Base-by-base conservation (phyloP, 805 yeast genomes). In the Barnettozyma pratensis region DNA sequence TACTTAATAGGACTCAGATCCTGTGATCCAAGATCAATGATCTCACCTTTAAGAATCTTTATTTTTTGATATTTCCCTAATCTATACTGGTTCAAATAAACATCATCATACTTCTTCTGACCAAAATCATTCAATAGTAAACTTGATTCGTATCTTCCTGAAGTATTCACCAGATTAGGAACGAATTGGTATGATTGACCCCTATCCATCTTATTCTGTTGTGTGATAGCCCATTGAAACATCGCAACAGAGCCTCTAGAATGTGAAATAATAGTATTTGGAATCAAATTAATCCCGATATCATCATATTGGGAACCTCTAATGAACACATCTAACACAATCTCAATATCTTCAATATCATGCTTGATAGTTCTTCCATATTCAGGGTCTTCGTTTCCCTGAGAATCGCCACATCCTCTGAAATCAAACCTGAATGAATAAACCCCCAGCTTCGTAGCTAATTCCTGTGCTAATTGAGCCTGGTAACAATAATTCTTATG, bases 401-500 rank as follows among this genome's bases (percentile, higher is more conserved):
- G 83, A 4, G 96, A 87, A 49, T 77, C 80, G 1, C 97, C 98
- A 64, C 94, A 84, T 6, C 85, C 86, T 47, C 97, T 73, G 59
- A 91, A 90, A 65, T 91, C 97, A 55, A 90, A 81, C 54, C 97
- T 70, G 44, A 88, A 72, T 4, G 85, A 77, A 60, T 74, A 80
- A 48, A 80, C 69, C 0, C 95, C 96, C 50, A 76, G 62, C 12
- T 75, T 74, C 2, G 68, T 61, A 0, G 90, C 81, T 47, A 91
- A 63, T 28, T 65, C 67, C 29, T 76, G 75, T 0, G 95, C 91
- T 40, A 88, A 64, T 12, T 67, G 57, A 28, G 77, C 76, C 54
- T 85, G 89, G 64, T 85, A 90, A 50, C 87, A 80, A 62, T 87
- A 85, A 68, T 86, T 79, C 55, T 88, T 79, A 62, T 91, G 95